Percentiles rank a stretch among this genome's conserved stretches.
Conservation (phyloP, 352 stramenopile genomes). For the Labyrinthula sp. region DNA sequence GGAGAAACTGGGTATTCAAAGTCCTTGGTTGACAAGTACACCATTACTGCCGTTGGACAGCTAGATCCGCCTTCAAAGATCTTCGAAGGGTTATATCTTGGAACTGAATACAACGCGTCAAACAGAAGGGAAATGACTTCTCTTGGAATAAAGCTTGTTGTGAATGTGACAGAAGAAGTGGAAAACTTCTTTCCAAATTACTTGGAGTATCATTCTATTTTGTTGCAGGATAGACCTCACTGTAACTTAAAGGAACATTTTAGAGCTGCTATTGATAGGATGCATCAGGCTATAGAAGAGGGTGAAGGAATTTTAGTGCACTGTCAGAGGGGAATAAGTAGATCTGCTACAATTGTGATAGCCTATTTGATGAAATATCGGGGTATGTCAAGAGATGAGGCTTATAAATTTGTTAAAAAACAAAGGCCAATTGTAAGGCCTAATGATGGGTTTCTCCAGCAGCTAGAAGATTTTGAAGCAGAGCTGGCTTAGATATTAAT, state of each 20-base stretch:
- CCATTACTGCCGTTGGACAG: conserved; percentile 26
- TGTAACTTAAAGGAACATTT: conserved; percentile 11
- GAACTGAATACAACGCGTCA: conserved; percentile 27
- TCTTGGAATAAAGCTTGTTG: conserved; percentile 2
- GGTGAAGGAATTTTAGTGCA: conserved; percentile 19
- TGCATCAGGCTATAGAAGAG: conserved; percentile 2
- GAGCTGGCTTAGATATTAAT: conserved; percentile 1
- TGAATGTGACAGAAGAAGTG: conserved; percentile 28
- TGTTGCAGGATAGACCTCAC: conserved; percentile 12
- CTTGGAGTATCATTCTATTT: conserved; percentile 22
- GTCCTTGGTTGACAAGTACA: conserved; percentile 26
- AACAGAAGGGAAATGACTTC: conserved; percentile 1
- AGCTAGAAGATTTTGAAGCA: conserved; percentile 10
- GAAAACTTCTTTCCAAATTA: conserved; percentile 26
- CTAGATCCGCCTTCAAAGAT: conserved; percentile 23
- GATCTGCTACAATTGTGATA: conserved; percentile 22
- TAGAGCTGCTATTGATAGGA: conserved; percentile 2
- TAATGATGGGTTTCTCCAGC: no score
- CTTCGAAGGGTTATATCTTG: conserved; percentile 12
- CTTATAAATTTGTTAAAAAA: conserved; percentile 13
- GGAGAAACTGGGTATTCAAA: no score
- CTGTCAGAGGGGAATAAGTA: conserved; percentile 21
- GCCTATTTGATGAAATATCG: conserved; percentile 18
- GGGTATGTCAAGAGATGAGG: conserved; percentile 9
- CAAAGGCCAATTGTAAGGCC: conserved; percentile 23